phyloP scores from a whole-genome alignment of 2,329 filamentous ascomycete species.

The Aspergillus versicolor region DNA sequence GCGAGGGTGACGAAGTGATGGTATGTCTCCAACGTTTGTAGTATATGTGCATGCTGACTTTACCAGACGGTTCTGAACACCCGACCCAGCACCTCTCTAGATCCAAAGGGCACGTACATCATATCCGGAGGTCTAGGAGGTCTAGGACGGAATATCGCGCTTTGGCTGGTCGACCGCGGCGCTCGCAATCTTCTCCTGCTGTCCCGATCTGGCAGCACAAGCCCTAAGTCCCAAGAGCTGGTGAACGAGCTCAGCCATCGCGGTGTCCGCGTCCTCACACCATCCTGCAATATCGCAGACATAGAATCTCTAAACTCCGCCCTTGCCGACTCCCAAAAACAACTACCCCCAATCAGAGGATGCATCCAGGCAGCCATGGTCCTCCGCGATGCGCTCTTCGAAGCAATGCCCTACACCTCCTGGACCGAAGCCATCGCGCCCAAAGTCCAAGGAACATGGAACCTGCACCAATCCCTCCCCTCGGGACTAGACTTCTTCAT shows the following conservation, averaged over 20 bases:
- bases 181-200: slow-evolving; percentile 11
- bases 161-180: slow-evolving; percentile 9
- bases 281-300: slow-evolving; percentile 5
- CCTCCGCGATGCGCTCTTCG: background rate
- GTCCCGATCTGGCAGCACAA: slow-evolving; percentile 7
- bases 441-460: slow-evolving; percentile 38
- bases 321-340: background rate
- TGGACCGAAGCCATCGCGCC: slow-evolving; percentile 17
- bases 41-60: too few relatives aligned
- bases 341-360: background rate
- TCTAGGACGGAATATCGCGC: slow-evolving; percentile 6
- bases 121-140: slow-evolving; percentile 13
- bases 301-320: slow-evolving; percentile 1
- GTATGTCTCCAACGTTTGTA: background rate
- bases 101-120: slow-evolving; percentile 8
- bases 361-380: background rate
- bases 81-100: background rate
- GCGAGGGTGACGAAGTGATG: background rate
- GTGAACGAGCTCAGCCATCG: background rate
- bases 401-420: background rate
- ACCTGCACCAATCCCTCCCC: slow-evolving; percentile 26
- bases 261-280: background rate
- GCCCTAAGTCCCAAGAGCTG: background rate
- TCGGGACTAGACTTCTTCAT: slow-evolving; percentile 43
- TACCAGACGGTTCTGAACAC: background rate